These are phyloP conservation scores for Arthroderma uncinatum DNA, from an alignment of 2,329 filamentous ascomycete genomes.

Conservation along the genomic window DNA sequence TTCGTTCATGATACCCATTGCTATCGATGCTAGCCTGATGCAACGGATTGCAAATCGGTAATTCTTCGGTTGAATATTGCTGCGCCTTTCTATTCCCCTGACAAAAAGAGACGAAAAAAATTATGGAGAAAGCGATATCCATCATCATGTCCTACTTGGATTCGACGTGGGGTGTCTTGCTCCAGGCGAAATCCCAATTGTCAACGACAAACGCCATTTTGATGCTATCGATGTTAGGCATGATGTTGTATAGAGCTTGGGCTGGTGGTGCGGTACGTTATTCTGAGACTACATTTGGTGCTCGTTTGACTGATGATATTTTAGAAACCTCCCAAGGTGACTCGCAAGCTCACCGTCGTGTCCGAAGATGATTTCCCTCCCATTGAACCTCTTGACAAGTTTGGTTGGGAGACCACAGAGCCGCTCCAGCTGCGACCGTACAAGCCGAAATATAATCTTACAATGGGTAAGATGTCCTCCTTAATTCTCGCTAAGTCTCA, in stretches of 20 bases:
- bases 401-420: slow-evolving; percentile 42
- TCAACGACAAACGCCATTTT: slow-evolving; percentile 9
- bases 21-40: not conserved
- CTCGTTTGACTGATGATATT: not conserved
- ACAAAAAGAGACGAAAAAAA: not conserved
- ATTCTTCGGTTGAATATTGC: not conserved
- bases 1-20: not conserved
- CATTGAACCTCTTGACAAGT: slow-evolving; percentile 34
- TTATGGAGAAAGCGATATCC: not conserved
- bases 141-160: slow-evolving; percentile 7
- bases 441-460: slow-evolving; percentile 51
- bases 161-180: not conserved
- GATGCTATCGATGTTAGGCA: slow-evolving; percentile 5
- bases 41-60: not conserved
- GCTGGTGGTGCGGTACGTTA: not conserved
- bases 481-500: not conserved
- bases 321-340: not conserved
- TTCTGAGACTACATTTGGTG: not conserved
- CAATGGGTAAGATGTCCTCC: slow-evolving; percentile 44
- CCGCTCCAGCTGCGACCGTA: slow-evolving; percentile 47
- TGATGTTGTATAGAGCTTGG: slow-evolving; percentile 7
- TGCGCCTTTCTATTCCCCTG: not conserved
- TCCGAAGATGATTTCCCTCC: slow-evolving; percentile 10
- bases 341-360: not conserved
- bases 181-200: not conserved